Percentiles rank a stretch among this genome's conserved stretches.
phyloP scores from a whole-genome alignment of 345 rosid species.

The Lepidium sativum region DNA sequence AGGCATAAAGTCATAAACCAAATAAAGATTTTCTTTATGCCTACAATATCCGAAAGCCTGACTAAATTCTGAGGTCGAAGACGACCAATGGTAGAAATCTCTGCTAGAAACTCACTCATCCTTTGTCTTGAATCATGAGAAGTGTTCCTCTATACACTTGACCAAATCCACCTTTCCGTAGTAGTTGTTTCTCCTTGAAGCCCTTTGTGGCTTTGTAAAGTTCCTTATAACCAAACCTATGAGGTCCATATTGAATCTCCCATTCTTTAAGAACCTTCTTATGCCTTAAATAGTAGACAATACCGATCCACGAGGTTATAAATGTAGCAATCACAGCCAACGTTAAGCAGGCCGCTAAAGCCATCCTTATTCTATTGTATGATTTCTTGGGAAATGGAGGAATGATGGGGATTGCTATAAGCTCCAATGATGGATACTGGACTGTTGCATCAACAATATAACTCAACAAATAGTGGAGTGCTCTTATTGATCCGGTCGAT shows the following conservation, averaged over 20 bases:
- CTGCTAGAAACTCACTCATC: slow-evolving; percentile 10
- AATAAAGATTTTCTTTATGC: slow-evolving; percentile 4
- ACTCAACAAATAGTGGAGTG: too few relatives aligned
- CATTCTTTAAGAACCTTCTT: slow-evolving; percentile 40
- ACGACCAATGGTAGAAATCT: slow-evolving; percentile 11
- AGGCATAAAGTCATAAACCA: slow-evolving; percentile 61
- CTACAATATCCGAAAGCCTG: neutral
- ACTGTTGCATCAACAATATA: too few relatives aligned
- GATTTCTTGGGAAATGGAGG: too few relatives aligned
- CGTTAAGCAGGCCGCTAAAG: too few relatives aligned
- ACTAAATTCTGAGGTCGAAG: slow-evolving; percentile 9
- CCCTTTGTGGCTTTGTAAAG: slow-evolving; percentile 25
- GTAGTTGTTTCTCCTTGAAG: neutral
- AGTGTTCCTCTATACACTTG: slow-evolving; percentile 8
- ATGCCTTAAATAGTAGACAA: too few relatives aligned
- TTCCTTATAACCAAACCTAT: slow-evolving; percentile 55
- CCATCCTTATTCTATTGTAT: too few relatives aligned
- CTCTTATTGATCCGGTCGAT: too few relatives aligned
- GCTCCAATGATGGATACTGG: too few relatives aligned
- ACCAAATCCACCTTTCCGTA: slow-evolving; percentile 53
- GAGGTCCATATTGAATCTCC: slow-evolving; percentile 67
- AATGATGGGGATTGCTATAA: too few relatives aligned
- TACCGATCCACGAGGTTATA: too few relatives aligned
- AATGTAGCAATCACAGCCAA: too few relatives aligned
- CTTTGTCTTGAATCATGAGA: slow-evolving; percentile 17